These are phyloP conservation scores for Venustampulla echinocandica DNA, from an alignment of 495 filamentous ascomycete species.

Conservation along the genomic window DNA sequence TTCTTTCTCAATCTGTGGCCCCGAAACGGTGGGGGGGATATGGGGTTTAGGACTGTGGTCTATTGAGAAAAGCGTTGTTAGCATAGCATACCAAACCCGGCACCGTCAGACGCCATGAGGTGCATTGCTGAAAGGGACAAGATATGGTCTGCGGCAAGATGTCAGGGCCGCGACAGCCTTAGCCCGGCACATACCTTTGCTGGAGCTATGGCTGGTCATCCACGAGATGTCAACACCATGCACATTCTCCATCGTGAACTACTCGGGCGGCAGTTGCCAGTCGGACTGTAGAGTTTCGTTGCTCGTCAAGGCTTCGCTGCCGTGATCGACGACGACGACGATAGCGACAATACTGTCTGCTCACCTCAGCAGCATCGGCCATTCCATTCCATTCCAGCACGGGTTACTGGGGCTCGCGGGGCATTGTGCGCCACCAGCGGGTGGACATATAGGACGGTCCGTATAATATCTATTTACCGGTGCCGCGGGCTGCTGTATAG, in stretches of 20 bases:
- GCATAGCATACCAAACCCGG: not conserved
- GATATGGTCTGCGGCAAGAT: no score
- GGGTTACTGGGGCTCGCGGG: not conserved
- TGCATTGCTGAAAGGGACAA: no score
- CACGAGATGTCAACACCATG: slow-evolving; percentile 60
- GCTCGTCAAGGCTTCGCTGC: not conserved
- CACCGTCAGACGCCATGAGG: no score
- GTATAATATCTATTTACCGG: no score
- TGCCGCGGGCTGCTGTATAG: no score
- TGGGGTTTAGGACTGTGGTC: slow-evolving; percentile 9
- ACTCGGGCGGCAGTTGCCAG: not conserved
- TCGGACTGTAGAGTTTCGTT: not conserved
- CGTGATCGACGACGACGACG: not conserved
- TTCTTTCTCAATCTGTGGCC: slow-evolving; percentile 1
- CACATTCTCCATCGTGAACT: slow-evolving; percentile 47
- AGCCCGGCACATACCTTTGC: slow-evolving; percentile 23
- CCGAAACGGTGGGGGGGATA: not conserved
- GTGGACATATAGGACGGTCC: no score
- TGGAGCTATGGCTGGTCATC: slow-evolving; percentile 33
- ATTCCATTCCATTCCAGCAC: not conserved
- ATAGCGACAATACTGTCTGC: not conserved
- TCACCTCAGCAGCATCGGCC: slow-evolving; percentile 6
- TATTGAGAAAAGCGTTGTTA: not conserved
- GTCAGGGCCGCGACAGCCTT: no score
- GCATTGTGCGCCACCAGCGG: not conserved